Evolutionary conservation across 768 basidiomycete species (phyloP).

Genomic region (Boletus rubroflammeus): DNA sequence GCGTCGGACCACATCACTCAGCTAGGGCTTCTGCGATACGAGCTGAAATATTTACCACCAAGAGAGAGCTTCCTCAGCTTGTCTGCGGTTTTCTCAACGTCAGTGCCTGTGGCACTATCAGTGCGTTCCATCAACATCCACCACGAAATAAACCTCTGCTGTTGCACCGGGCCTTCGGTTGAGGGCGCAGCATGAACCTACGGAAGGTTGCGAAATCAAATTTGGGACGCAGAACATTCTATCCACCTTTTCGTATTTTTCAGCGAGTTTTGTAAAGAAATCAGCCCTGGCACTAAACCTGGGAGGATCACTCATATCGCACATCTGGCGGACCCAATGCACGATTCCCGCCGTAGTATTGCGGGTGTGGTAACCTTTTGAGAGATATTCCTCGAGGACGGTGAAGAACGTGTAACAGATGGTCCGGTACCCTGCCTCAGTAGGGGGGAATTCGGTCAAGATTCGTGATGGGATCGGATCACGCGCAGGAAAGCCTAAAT

Average conservation of each 20-base stretch:
- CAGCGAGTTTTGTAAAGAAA: not conserved
- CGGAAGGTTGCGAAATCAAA: not conserved
- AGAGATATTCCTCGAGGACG: not conserved
- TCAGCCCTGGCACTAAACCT: not conserved
- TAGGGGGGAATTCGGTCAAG: slow-evolving; percentile 1
- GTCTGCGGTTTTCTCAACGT: not conserved
- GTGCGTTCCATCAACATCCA: not conserved
- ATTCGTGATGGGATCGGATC: slow-evolving; percentile 14
- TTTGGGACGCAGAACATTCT: rapidly evolving
- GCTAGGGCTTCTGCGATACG: not conserved
- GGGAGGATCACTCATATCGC: not conserved
- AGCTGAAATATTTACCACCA: not conserved
- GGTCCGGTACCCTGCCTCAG: not conserved
- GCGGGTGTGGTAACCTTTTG: not conserved
- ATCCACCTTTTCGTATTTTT: not conserved
- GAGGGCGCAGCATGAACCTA: not conserved
- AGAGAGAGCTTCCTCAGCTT: not conserved
- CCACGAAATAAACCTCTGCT: not conserved
- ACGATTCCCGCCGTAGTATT: not conserved
- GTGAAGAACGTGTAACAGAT: slow-evolving; percentile 13
- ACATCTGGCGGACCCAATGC: slow-evolving; percentile 4
- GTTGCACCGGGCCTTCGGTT: too few relatives aligned
- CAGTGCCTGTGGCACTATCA: too few relatives aligned
- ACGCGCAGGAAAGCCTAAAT: slow-evolving; percentile 9
- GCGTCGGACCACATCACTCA: not conserved